Base-by-base conservation (phyloP, 768 basidiomycete genomes). In the Erythrobasidium yunnanense region DNA sequence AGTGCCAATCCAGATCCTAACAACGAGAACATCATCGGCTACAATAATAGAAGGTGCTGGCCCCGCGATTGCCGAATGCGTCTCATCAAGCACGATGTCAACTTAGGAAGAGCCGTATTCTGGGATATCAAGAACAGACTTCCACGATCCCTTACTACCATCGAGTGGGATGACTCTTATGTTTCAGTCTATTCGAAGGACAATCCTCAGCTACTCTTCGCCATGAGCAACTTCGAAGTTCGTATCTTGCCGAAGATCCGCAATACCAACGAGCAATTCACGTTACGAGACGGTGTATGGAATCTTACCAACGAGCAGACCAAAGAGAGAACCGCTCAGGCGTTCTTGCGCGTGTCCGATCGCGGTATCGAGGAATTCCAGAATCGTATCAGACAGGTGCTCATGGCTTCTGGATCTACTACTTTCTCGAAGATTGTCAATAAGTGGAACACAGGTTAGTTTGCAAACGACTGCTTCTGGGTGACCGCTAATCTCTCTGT, bases 21-120 rank as follows among this genome's bases (percentile, higher is more conserved):
- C 11, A 96, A 96, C 78, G 95, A 96, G 78, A 97, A 97, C 73
- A 88, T 97, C 69, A 93, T 96, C 69, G 95, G 93, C 0, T 99
- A 96, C 78, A 96, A 96, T 79, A 97, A 96, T 81, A 95, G 93
- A 77, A 86, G 90, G 54, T 97, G 95, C 78, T 99, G 95, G 95
- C 95, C 95, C 35, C 83, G 92, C 70, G 95, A 99, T 77, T 99
- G 95, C 76, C 86, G 95, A 66, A 99, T 99, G 95, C 81, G 95
- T 33, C 81, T 99, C 65, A 93, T 95, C 81, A 99, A 99, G 78
- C 95, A 99, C 77, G 95, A 99, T 75, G 95, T 97, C 77, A 97
- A 99, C 77, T 81, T 99, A 49, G 95, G 93, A 22, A 83, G 95
- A 68, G 95, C 95, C 1, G 95, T 96, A 7, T 97, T 95, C 69